phyloP scores from a whole-genome alignment of 2,329 filamentous ascomycete genomes.

The Xylaria sp. region DNA sequence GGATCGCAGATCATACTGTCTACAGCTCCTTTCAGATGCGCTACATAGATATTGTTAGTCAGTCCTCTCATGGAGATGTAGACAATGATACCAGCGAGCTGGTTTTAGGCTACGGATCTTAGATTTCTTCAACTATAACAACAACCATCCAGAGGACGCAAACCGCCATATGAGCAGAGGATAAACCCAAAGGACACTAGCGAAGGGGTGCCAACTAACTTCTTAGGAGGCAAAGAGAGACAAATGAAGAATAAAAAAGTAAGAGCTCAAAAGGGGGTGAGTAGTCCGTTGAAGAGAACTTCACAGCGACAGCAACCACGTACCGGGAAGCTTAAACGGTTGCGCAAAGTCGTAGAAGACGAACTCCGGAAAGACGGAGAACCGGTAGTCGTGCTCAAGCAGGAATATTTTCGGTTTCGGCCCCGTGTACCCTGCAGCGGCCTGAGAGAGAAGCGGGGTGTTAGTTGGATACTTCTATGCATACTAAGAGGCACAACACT shows the following conservation, averaged over 20 bases:
- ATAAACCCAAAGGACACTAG: background rate
- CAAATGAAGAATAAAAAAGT: background rate
- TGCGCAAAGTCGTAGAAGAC: conserved; percentile 78
- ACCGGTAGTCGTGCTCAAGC: conserved; percentile 79
- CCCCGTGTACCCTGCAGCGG: conserved; percentile 35
- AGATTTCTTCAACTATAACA: background rate
- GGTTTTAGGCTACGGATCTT: no score
- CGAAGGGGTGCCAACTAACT: no score
- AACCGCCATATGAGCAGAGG: background rate
- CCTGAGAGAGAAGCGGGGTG: conserved; percentile 7
- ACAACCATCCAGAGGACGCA: background rate
- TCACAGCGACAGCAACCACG: conserved; percentile 36
- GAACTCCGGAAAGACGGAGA: conserved; percentile 79
- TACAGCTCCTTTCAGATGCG: conserved; percentile 69
- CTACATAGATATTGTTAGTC: conserved; percentile 44
- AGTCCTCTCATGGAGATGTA: background rate
- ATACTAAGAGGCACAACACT: background rate
- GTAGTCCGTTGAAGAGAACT: background rate
- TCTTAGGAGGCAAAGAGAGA: background rate
- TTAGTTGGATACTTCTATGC: conserved; percentile 12
- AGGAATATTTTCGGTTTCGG: conserved; percentile 69
- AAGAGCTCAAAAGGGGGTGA: background rate
- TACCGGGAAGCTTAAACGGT: conserved; percentile 72
- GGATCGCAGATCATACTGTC: conserved; percentile 81
- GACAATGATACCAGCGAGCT: no score